phyloP scores from a whole-genome alignment of 164 flowering plant genomes.

The Magnolia sinica region DNA sequence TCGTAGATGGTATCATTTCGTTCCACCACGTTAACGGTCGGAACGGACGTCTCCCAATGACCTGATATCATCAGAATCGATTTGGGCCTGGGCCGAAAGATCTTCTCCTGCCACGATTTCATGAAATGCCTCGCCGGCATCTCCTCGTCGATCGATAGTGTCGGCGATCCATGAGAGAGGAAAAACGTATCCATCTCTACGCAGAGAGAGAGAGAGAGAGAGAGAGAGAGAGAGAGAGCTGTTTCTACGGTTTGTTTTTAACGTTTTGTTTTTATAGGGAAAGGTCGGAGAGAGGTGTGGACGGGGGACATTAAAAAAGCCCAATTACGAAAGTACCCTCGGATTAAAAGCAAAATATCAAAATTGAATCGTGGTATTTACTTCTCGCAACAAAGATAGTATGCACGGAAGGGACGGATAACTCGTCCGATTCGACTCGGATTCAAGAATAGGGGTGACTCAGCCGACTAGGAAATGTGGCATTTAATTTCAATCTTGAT shows the following conservation, averaged over 20 bases:
- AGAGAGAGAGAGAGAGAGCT: too few species aligned
- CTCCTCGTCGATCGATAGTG: conserved; percentile 22
- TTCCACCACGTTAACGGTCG: conserved; percentile 50
- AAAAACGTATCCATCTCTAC: conserved; percentile 26
- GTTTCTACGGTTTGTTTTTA: not conserved
- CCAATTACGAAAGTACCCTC: too few species aligned
- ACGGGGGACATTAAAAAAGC: too few species aligned
- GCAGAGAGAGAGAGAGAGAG: too few species aligned
- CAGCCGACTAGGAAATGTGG: too few species aligned
- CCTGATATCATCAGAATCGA: conserved; percentile 73
- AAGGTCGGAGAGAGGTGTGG: not conserved
- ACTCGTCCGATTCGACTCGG: too few species aligned
- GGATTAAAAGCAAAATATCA: too few species aligned
- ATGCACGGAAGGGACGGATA: too few species aligned
- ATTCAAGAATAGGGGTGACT: too few species aligned
- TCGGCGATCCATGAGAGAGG: conserved; percentile 33
- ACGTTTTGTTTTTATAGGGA: not conserved
- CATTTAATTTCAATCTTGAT: too few species aligned
- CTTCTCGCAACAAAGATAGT: too few species aligned
- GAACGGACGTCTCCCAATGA: conserved; percentile 75
- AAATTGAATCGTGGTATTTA: too few species aligned
- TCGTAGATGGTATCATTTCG: conserved; percentile 62
- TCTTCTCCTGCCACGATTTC: conserved; percentile 41
- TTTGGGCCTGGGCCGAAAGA: conserved; percentile 35
- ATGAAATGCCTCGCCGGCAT: conserved; percentile 50